Evolutionary conservation across 2,329 filamentous ascomycete genomes (phyloP), one percentile per base, ranked within the genome.

Genomic region (Fusarium incarnatum): DNA sequence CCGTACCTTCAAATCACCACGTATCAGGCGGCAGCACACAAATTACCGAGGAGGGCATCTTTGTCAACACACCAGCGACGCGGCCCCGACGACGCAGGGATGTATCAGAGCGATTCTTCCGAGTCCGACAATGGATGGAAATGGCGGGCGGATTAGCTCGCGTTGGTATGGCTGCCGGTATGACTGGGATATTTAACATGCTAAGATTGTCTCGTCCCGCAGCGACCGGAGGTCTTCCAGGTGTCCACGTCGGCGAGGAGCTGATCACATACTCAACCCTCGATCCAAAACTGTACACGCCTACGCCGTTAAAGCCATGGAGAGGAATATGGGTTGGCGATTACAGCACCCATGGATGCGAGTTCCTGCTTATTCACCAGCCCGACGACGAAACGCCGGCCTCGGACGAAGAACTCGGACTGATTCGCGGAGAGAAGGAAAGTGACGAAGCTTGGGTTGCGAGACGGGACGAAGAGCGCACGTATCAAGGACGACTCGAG

Each of bases 301-400:
- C 95, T 0, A 97, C 94, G 0, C 78, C 82, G 12, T 85, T 90
- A 57, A 95, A 94, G 77, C 94, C 94, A 0, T 98, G 91, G 83
- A 89, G 94, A 68, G 95, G 95, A 0, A 93, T 99, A 30, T 98
- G 93, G 92, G 91, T 94, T 18, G 94, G 94, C 1, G 94, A 98
- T 77, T 98, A 97, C 75, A 91, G 89, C 27, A 89, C 88, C 0
- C 94, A 98, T 74, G 94, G 94, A 1, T 94, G 92, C 78, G 95
- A 98, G 79, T 97, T 98, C 59, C 77, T 98, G 7, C 83, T 97
- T 15, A 83, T 98, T 47, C 84, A 94, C 72, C 96, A 99, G 76
- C 89, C 89, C 0, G 83, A 86, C 20, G 82, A 85, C 32, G 79
- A 57, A 12, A 41, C 81, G 42, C 73, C 77, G 2, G 74, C 73